Evolutionary conservation across 1,139 yeast species (phyloP).

Genomic region (Magnusiomyces tetraspermus): DNA sequence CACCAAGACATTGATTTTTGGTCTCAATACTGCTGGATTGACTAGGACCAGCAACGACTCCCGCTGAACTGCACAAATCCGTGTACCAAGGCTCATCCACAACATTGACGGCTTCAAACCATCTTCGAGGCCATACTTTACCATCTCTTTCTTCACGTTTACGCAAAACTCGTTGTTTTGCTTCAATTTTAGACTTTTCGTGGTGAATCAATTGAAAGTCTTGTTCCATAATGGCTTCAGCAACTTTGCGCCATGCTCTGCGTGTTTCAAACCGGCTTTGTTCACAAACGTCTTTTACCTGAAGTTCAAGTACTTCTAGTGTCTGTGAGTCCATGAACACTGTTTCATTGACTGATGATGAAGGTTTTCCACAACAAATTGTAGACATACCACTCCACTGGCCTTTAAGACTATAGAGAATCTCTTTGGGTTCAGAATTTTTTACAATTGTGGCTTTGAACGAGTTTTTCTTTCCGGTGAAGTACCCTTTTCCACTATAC

Average conservation of each 20-base stretch:
- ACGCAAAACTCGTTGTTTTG: conserved; percentile 71
- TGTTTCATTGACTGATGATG: conserved; percentile 25
- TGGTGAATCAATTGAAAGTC: conserved; percentile 64
- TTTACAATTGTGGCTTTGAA: conserved; percentile 75
- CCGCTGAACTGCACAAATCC: conserved; percentile 17
- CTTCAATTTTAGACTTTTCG: conserved; percentile 72
- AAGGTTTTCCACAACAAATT: conserved; percentile 32
- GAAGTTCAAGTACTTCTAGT: conserved; percentile 43
- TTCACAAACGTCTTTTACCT: conserved; percentile 69
- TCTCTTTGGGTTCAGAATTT: conserved; percentile 47
- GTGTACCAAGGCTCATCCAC: conserved; percentile 20
- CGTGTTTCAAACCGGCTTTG: conserved; percentile 73
- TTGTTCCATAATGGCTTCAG: conserved; percentile 69
- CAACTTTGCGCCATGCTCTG: conserved; percentile 78
- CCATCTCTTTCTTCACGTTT: conserved; percentile 59
- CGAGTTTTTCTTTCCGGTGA: conserved; percentile 89
- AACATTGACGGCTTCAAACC: conserved; percentile 42
- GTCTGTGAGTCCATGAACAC: conserved; percentile 63
- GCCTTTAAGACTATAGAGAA: conserved; percentile 70
- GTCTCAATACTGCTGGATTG: conserved; percentile 17
- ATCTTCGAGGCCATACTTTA: conserved; percentile 59
- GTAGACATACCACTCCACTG: conserved; percentile 82
- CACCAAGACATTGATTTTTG: conserved; percentile 18
- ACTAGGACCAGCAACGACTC: conserved; percentile 21
- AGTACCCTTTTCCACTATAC: conserved; percentile 87